Evolutionary conservation across 306 rosid species (phyloP).

Genomic region (Canavalia gladiata): DNA sequence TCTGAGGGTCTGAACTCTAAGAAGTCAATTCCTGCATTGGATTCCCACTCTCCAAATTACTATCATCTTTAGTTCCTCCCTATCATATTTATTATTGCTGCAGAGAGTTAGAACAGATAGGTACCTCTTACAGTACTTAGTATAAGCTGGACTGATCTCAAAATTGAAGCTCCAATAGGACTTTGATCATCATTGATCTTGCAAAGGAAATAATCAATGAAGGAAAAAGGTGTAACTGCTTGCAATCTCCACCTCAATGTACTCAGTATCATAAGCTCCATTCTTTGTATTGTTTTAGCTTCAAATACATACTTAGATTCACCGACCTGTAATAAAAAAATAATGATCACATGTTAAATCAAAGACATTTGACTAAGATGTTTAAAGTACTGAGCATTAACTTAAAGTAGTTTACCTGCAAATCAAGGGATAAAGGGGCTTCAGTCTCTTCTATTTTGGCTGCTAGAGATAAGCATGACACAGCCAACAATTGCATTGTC

Average conservation of each 20-base stretch:
- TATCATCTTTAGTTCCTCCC: slow-evolving; percentile 26
- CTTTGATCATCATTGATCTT: slow-evolving; percentile 65
- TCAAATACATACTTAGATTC: slow-evolving; percentile 81
- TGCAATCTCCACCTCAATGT: slow-evolving; percentile 94
- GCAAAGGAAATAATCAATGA: slow-evolving; percentile 76
- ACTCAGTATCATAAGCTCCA: slow-evolving; percentile 91
- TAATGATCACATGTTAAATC: slow-evolving; percentile 1
- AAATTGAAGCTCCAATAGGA: slow-evolving; percentile 56
- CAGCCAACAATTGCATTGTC: slow-evolving; percentile 91
- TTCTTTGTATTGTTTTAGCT: slow-evolving; percentile 77
- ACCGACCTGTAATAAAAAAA: slow-evolving; percentile 56
- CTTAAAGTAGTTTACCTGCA: slow-evolving; percentile 65
- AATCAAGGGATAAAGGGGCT: slow-evolving; percentile 73
- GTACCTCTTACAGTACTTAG: slow-evolving; percentile 69
- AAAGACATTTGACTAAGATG: not conserved
- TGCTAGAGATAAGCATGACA: slow-evolving; percentile 86
- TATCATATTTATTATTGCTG: slow-evolving; percentile 37
- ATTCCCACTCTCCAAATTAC: slow-evolving; percentile 57
- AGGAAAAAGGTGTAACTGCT: slow-evolving; percentile 88
- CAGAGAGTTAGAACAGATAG: not conserved
- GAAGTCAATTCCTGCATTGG: slow-evolving; percentile 86
- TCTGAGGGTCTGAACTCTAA: slow-evolving; percentile 91
- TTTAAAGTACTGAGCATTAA: slow-evolving; percentile 1
- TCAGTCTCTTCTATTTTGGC: slow-evolving; percentile 88
- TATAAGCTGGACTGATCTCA: slow-evolving; percentile 65